Evolutionary conservation across 2,329 filamentous ascomycete genomes (phyloP), one percentile per base, ranked within the genome.

Genomic region (Colletotrichum karsti): DNA sequence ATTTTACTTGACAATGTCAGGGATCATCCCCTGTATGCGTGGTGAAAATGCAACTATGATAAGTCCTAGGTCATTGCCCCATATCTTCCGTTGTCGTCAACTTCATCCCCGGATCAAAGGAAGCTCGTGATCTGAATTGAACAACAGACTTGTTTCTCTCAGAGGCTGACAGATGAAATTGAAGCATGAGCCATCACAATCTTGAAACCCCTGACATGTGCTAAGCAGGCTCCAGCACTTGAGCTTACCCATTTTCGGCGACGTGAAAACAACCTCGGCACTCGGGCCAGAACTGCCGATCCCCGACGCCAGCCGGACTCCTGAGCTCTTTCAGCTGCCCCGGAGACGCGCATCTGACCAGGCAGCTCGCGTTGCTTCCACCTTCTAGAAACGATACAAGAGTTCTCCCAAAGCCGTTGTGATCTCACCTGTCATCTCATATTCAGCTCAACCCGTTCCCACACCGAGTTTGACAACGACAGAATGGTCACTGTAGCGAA

Each of bases 261-360:
- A 42, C 22, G 24, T 22, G 30, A 44, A 46, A 57, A 53, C 51
- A 54, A 64, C 64, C 64, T 67, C 64, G 64, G 64, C 64, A 67
- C 44, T 67, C 64, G 64, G 64, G 30, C 64, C n/a, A 60, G 51
- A 22, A 39, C 48, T 64, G 53, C 64, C 64, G 64, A 67, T 33
- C 64, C 60, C 64, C 60, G 60, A 64, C 53, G 64, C 55, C 64
- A 67, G 63, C 64, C 64, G 64, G 54, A 33, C 26, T 41, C 44
- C 35, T n/a, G n/a, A n/a, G n/a, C n/a, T n/a, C 63, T 67, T 67
- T 67, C 63, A 67, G 37, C 53, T 67, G 64, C 46, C 46, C 54
- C 13, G 30, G 12, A 54, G 44, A 46, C 56, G 30, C 39, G 15
- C 35, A 18, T 44, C 33, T 46, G 55, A 51, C 48, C 37, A 33